These are phyloP conservation scores for Trichophyton schoenleinii DNA, from an alignment of 2,329 filamentous ascomycete species.

Conservation along the genomic window DNA sequence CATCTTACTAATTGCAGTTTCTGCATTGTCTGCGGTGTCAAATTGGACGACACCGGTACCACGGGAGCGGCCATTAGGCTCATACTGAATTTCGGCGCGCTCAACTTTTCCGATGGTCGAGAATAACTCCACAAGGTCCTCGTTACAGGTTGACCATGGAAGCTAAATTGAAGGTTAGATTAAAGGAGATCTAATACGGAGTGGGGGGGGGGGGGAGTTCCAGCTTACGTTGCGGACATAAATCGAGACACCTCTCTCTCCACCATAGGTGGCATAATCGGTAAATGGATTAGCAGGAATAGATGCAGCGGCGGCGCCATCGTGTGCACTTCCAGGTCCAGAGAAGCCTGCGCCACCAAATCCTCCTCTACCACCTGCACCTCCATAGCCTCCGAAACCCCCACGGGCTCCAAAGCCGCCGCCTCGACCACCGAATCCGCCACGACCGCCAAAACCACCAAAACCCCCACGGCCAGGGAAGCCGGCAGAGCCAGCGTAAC, in stretches of 20 bases:
- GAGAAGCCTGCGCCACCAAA: constrained; percentile 32
- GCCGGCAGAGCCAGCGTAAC: constrained; percentile 53
- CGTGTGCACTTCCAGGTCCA: constrained; percentile 23
- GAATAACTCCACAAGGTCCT: constrained; percentile 91
- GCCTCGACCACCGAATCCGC: constrained; percentile 45
- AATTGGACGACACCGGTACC: constrained; percentile 96
- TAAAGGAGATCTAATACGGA: neutral
- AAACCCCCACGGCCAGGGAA: constrained; percentile 32
- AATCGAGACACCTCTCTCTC: constrained; percentile 70
- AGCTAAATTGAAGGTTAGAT: constrained; percentile 44
- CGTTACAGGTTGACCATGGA: constrained; percentile 97
- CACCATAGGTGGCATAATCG: constrained; percentile 76
- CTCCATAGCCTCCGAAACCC: constrained; percentile 42
- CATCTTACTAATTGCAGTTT: constrained; percentile 65
- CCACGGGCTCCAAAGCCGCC: constrained; percentile 42
- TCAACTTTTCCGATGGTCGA: constrained; percentile 96
- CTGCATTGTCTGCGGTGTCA: constrained; percentile 66
- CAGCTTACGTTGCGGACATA: constrained; percentile 87
- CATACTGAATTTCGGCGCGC: constrained; percentile 98
- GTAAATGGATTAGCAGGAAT: constrained; percentile 74
- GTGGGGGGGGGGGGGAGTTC: neutral
- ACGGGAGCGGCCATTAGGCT: constrained; percentile 86
- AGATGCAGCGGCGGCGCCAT: constrained; percentile 31
- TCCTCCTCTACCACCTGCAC: constrained; percentile 32
- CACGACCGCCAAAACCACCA: constrained; percentile 31